These are phyloP conservation scores for Apiotrichum gamsii DNA, from an alignment of 1,284 basidiomycete species.

Conservation along the genomic window DNA sequence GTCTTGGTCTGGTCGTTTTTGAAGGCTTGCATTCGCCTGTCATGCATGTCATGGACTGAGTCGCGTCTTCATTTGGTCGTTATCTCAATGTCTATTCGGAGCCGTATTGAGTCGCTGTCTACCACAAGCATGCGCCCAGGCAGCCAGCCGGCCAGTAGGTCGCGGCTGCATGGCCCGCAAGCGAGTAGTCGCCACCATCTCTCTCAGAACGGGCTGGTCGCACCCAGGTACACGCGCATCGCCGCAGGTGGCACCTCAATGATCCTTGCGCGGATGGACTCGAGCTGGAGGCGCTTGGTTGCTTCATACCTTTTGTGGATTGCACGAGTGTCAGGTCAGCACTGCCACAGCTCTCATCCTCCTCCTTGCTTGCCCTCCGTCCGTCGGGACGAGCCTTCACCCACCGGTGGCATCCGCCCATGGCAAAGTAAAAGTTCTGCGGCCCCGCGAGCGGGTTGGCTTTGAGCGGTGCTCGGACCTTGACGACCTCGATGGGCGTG, in stretches of 20 bases:
- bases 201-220: conserved; percentile 41
- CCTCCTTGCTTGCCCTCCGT: no score
- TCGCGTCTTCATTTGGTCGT: no score
- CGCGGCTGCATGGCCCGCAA: not conserved
- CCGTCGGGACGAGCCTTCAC: not conserved
- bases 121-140: no score
- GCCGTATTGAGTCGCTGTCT: no score
- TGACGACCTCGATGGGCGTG: conserved; percentile 48
- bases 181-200: not conserved
- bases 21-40: no score
- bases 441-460: conserved; percentile 23
- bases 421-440: conserved; percentile 45
- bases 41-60: no score
- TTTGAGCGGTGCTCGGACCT: conserved; percentile 39
- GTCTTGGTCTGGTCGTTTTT: no score
- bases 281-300: conserved; percentile 39
- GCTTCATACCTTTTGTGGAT: conserved; percentile 48
- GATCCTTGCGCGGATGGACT: conserved; percentile 44
- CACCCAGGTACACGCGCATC: conserved; percentile 45
- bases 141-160: no score
- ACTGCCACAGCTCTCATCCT: no score
- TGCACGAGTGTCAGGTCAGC: not conserved
- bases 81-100: no score
- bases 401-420: conserved; percentile 48
- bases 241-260: conserved; percentile 45